Percentiles rank a stretch among this genome's conserved stretches.
These are phyloP conservation scores for Nannochloropsis gaditana DNA, from an alignment of 108 stramenopile species.

Conservation along the genomic window DNA sequence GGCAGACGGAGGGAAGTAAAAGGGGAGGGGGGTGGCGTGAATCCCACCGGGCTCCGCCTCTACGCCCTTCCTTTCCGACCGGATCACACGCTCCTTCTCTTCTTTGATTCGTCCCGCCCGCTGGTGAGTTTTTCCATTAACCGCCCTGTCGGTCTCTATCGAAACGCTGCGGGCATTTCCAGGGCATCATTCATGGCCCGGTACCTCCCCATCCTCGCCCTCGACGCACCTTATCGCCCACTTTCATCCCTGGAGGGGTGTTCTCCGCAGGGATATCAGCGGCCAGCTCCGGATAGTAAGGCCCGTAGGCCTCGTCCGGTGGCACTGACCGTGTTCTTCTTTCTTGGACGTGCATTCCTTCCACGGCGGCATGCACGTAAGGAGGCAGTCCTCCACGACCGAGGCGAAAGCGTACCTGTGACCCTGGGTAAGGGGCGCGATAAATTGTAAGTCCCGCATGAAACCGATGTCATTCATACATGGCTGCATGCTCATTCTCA, in stretches of 20 bases:
- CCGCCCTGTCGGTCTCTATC: no score
- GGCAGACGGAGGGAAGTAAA: not conserved
- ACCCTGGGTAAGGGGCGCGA: no score
- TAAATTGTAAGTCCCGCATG: no score
- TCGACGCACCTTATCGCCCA: not conserved
- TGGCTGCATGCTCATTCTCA: no score
- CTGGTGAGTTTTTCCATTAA: no score
- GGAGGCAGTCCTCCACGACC: not conserved
- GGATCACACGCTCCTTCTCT: not conserved
- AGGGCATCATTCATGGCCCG: no score
- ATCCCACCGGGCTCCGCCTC: not conserved
- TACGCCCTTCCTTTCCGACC: not conserved
- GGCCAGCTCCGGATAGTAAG: constrained; percentile 1
- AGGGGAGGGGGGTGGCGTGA: not conserved
- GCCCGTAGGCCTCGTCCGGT: not conserved
- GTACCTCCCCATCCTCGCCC: not conserved
- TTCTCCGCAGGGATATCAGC: not conserved
- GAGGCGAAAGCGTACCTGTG: not conserved
- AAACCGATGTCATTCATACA: no score
- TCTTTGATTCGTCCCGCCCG: not conserved
- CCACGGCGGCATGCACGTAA: not conserved
- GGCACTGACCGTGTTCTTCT: not conserved
- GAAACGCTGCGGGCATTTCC: no score
- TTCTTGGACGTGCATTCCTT: not conserved
- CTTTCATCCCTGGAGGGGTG: not conserved